Base-by-base conservation (phyloP, 2,329 filamentous ascomycete genomes). In the Colletotrichum truncatum region DNA sequence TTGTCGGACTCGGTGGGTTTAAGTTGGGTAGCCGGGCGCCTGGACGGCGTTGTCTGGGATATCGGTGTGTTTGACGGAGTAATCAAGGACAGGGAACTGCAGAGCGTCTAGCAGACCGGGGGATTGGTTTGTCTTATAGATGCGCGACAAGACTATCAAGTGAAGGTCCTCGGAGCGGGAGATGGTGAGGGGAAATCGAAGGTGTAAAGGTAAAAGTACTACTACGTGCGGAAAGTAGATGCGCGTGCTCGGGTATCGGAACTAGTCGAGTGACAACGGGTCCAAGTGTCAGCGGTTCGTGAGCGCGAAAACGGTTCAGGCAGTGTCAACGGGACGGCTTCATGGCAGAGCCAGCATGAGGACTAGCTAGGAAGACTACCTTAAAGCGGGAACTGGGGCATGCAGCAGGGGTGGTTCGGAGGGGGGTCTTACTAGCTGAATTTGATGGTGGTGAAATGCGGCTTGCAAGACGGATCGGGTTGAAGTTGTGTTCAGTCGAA, bases 221-320 rank as follows among this genome's bases (percentile, higher is more conserved):
- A 30, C 10, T 26, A 32, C 28, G 58, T 28, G 38, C 43, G 57
- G 28, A 34, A 32, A 10, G 41, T 38, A 32, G 43, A 51, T 45
- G 57, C 63, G 63, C 49, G 57, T 63, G 57, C 43, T 66, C 56
- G 6, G 57, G 49, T 63, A 14, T 56, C 58, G 51, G 52, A 43
- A 39, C 51, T 66, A 62, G 30, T 55, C 38, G 45, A 46, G 51
- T 51, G 26, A 63, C 23, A 51, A 57, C 53, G 52, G 45, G 57
- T 16, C 28, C 34, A 45, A 34, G n/a, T 56, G 58, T 66, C 57
- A 63, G 58, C 58, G 41, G 46, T 49, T 52, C 43, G 34, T 34
- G 34, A 56, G 57, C 16, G 43, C 36, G 49, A 51, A 51, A 51
- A 45, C 41, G 43, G 51, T 36, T 56, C 25, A 18, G 55, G 43